Evolutionary conservation across 345 rosid species (phyloP).

Genomic region (Euphorbia lathyris): DNA sequence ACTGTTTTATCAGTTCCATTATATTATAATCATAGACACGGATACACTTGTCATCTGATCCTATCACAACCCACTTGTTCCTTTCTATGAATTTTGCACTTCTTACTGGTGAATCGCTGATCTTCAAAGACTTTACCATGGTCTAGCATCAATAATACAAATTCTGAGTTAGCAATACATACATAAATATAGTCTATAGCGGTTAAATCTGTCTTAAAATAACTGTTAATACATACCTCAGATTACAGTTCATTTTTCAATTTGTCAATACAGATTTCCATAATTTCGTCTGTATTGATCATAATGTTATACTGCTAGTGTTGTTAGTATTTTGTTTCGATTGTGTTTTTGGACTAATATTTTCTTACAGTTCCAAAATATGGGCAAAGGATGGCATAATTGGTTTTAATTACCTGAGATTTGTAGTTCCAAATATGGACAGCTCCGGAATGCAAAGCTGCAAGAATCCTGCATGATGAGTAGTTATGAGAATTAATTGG

Average conservation of each 20-base stretch:
- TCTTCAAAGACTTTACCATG: constrained; percentile 24
- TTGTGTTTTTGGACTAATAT: too few relatives aligned
- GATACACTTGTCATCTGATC: constrained; percentile 35
- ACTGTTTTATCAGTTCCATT: constrained; percentile 32
- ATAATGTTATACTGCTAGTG: too few relatives aligned
- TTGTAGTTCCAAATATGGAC: constrained; percentile 38
- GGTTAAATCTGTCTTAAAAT: too few relatives aligned
- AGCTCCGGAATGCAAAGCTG: constrained; percentile 34
- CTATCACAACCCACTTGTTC: constrained; percentile 35
- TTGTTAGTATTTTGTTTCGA: too few relatives aligned
- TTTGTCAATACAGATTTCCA: too few relatives aligned
- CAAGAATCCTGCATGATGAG: constrained; percentile 25
- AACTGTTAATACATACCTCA: too few relatives aligned
- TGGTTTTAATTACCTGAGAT: constrained; percentile 27
- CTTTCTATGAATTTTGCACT: constrained; percentile 38
- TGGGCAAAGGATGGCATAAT: too few relatives aligned
- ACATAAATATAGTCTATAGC: too few relatives aligned
- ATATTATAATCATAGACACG: constrained; percentile 30
- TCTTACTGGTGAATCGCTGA: constrained; percentile 33
- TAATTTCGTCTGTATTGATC: too few relatives aligned
- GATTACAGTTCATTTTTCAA: too few relatives aligned
- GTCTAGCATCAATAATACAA: constrained; percentile 12
- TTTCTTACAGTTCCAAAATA: too few relatives aligned
- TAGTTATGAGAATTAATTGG: background rate
- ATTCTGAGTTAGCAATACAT: background rate